phyloP scores from a whole-genome alignment of 1,139 yeast genomes.

The Magnusiomyces suaveolens region DNA sequence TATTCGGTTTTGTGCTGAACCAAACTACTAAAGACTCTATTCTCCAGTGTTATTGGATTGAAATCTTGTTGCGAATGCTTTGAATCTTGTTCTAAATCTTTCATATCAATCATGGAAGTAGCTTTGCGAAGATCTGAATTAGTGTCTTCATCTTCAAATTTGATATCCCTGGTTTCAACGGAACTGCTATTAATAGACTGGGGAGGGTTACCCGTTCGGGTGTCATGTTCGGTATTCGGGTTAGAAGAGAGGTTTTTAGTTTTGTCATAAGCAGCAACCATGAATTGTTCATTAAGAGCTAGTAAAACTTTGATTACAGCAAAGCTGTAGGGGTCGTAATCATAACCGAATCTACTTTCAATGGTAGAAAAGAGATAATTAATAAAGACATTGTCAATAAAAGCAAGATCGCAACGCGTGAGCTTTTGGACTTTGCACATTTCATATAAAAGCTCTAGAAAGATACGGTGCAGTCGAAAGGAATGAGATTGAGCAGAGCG shows the following conservation, averaged over 20 bases:
- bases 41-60: conserved; percentile 15
- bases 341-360: conserved; percentile 44
- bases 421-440: conserved; percentile 44
- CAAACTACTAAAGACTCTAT: conserved; percentile 29
- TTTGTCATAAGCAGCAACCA: conserved; percentile 44
- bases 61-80: not conserved
- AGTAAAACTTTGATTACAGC: conserved; percentile 66
- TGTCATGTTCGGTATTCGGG: no score
- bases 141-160: not conserved
- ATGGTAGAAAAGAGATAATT: conserved; percentile 45
- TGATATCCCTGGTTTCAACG: no score
- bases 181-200: no score
- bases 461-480: conserved; percentile 32
- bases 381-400: conserved; percentile 46
- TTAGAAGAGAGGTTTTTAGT: conserved; percentile 2
- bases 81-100: not conserved
- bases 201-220: no score
- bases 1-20: conserved; percentile 27
- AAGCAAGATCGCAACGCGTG: conserved; percentile 36
- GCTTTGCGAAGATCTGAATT: not conserved
- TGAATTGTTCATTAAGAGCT: conserved; percentile 74
- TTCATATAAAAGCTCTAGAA: conserved; percentile 45
- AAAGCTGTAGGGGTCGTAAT: conserved; percentile 51
- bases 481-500: conserved; percentile 25
- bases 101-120: not conserved